Evolutionary conservation across 2,329 filamentous ascomycete genomes (phyloP).

Genomic region (Cytospora piceicola): DNA sequence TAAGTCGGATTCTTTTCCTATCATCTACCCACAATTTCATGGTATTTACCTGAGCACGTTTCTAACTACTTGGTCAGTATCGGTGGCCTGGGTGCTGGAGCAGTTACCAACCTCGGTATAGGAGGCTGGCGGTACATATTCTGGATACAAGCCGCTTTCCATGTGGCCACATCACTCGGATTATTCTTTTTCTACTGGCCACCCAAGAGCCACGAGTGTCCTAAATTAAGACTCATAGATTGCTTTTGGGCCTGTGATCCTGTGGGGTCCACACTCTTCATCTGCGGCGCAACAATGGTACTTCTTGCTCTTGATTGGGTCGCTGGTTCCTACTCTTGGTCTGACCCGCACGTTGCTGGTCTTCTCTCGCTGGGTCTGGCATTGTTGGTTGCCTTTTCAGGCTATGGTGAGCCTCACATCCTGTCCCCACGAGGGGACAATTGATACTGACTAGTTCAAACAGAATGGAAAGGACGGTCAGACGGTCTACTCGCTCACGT

Average conservation of each 20-base stretch:
- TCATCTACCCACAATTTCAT: not conserved
- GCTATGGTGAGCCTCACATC: slow-evolving; percentile 43
- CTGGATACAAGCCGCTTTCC: slow-evolving; percentile 61
- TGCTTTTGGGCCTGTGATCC: slow-evolving; percentile 54
- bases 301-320: slow-evolving; percentile 52
- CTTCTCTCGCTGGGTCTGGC: slow-evolving; percentile 47
- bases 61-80: slow-evolving; percentile 40
- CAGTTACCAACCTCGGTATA: slow-evolving; percentile 51
- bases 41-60: not conserved
- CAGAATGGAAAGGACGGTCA: slow-evolving; percentile 58
- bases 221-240: slow-evolving; percentile 44
- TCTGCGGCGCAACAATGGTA: slow-evolving; percentile 48
- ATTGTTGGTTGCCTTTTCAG: slow-evolving; percentile 45
- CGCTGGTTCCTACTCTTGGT: slow-evolving; percentile 47
- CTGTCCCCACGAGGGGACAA: not conserved
- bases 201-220: slow-evolving; percentile 42
- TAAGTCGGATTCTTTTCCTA: slow-evolving; percentile 39
- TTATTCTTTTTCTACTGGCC: slow-evolving; percentile 54
- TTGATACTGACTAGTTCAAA: not conserved
- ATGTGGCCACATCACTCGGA: slow-evolving; percentile 51
- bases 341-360: slow-evolving; percentile 45
- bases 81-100: slow-evolving; percentile 54
- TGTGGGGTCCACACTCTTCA: slow-evolving; percentile 50
- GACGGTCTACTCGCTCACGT: slow-evolving; percentile 61
- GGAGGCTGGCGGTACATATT: slow-evolving; percentile 61